Evolutionary conservation across 768 basidiomycete genomes (phyloP).

Genomic region (Tricholoma saponaceum): DNA sequence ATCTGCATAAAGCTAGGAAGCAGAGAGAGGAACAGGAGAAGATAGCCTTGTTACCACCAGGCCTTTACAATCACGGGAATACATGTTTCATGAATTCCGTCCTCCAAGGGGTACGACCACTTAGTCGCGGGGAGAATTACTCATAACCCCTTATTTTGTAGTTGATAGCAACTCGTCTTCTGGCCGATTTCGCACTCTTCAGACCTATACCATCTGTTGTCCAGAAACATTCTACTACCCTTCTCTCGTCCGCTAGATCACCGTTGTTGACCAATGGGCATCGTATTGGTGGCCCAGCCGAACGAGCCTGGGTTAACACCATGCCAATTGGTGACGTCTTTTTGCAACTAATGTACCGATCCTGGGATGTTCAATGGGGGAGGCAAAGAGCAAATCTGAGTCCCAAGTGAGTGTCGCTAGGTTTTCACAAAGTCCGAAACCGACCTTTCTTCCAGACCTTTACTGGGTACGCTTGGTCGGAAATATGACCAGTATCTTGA

Average conservation of each 20-base stretch:
- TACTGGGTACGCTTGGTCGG: slow-evolving; percentile 64
- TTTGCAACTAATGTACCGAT: slow-evolving; percentile 50
- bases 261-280: slow-evolving; percentile 71
- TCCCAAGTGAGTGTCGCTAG: slow-evolving; percentile 52
- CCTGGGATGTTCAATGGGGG: slow-evolving; percentile 59
- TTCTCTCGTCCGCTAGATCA: slow-evolving; percentile 47
- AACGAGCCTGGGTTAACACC: slow-evolving; percentile 48
- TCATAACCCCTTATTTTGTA: slow-evolving; percentile 21
- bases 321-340: slow-evolving; percentile 76
- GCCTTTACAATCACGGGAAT: slow-evolving; percentile 77
- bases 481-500: slow-evolving; percentile 96
- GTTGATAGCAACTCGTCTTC: slow-evolving; percentile 64
- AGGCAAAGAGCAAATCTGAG: slow-evolving; percentile 51
- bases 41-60: slow-evolving; percentile 62
- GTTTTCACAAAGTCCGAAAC: background rate
- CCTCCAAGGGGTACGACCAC: slow-evolving; percentile 67
- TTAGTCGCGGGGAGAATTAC: slow-evolving; percentile 1
- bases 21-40: slow-evolving; percentile 61
- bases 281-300: slow-evolving; percentile 44
- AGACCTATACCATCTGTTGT: slow-evolving; percentile 39
- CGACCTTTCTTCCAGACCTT: slow-evolving; percentile 34
- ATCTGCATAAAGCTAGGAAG: slow-evolving; percentile 53
- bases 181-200: slow-evolving; percentile 57
- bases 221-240: slow-evolving; percentile 35
- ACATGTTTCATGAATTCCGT: slow-evolving; percentile 98